phyloP scores from a whole-genome alignment of 2,329 filamentous ascomycete species.

The Paecilomyces variotii region DNA sequence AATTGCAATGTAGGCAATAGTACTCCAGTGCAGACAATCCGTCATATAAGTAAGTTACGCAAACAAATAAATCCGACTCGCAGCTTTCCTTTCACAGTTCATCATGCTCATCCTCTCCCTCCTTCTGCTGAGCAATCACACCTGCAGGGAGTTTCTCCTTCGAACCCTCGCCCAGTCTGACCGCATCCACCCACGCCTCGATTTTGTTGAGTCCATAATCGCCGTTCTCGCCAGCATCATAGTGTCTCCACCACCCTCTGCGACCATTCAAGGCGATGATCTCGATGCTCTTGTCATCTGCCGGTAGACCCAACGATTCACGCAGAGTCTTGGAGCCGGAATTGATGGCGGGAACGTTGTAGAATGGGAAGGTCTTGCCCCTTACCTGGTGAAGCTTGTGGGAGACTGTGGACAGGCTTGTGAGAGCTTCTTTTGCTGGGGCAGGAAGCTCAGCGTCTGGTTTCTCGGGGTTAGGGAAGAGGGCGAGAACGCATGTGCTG shows the following conservation, averaged over 20 bases:
- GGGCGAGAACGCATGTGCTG: constrained; percentile 72
- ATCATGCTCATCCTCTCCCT: constrained; percentile 27
- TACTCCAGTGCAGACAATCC: background rate
- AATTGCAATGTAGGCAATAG: background rate
- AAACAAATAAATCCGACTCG: background rate
- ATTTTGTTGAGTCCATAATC: constrained; percentile 49
- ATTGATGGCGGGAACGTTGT: constrained; percentile 59
- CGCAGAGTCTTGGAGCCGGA: constrained; percentile 49
- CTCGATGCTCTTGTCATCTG: constrained; percentile 48
- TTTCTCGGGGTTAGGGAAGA: constrained; percentile 52
- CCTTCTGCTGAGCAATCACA: constrained; percentile 42
- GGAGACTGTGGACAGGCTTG: constrained; percentile 62
- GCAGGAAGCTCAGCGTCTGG: constrained; percentile 41
- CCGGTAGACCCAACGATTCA: constrained; percentile 53
- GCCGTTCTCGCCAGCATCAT: constrained; percentile 48
- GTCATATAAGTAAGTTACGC: background rate
- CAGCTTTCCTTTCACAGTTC: constrained; percentile 25
- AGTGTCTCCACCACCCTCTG: constrained; percentile 76
- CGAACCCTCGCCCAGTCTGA: constrained; percentile 76
- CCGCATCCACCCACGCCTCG: constrained; percentile 83
- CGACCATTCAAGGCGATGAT: constrained; percentile 79
- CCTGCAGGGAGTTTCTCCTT: constrained; percentile 67
- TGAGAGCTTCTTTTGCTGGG: constrained; percentile 46
- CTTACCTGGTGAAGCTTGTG: constrained; percentile 62
- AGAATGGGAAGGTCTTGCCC: constrained; percentile 74